Evolutionary conservation across 805 yeast species (phyloP), one percentile per base, ranked within the genome.

Genomic region (Metschnikowia gelsemii): DNA sequence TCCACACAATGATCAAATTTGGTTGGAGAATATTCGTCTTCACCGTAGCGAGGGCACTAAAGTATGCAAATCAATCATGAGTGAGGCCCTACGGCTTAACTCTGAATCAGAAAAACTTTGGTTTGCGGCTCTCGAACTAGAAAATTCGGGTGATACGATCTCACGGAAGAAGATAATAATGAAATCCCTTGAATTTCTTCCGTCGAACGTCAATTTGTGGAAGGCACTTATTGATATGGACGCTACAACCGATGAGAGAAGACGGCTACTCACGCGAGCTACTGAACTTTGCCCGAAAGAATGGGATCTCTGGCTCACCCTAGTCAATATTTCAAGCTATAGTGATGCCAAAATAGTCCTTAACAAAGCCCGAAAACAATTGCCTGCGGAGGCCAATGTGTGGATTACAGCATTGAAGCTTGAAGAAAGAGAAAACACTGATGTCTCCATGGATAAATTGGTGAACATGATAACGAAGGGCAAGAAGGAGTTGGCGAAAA

Each of bases 21-120:
- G 99, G 99, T 59, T 90, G 6, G 96, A 87, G 48, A 82, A 76
- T 55, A 67, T 91, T 5, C 70, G 87, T 34, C 63, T 90, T 9
- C 80, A 87, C 55, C 61, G 62, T 3, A 55, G 59, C 8, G 71
- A 64, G 17, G 71, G 69, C 3, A 32, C 45, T n/a, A 63, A 62
- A 30, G 57, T 72, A 12, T 75, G 86, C 37, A 81, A 78, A 54
- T 62, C 70, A 1, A 70, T 89, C 9, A 80, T 82, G 2, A 75
- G 84, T 0, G 80, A 82, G 34, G 96, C 86, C 0, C 72, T 90
- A 2, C 64, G 68, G 40, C 71, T 63, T 50, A 77, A 81, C 45
- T 73, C 79, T 0, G 64, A 61, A 24, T 80, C 89, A 2, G 70
- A 78, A 23, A 66, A 67, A 27, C 65, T 91, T 9, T 93, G 99